Evolutionary conservation across 768 basidiomycete genomes (phyloP).

Genomic region (Cantharellus anzutake): DNA sequence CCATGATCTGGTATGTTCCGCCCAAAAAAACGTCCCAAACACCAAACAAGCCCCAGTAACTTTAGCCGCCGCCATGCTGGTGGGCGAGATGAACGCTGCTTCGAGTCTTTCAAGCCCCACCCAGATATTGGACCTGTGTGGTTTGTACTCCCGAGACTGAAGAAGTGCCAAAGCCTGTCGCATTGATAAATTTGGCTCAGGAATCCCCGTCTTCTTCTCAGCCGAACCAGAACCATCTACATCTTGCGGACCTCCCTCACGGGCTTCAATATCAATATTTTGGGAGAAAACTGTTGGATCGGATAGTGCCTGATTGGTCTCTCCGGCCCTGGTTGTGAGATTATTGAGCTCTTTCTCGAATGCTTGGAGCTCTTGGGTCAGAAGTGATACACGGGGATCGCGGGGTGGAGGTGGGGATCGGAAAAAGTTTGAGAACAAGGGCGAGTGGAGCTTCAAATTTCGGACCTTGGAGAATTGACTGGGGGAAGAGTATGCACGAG

Average conservation of each 20-base stretch:
- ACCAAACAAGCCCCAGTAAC: constrained; percentile 12
- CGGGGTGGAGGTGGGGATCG: too few relatives aligned
- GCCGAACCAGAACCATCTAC: too few relatives aligned
- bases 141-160: constrained; percentile 9
- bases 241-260: too few relatives aligned
- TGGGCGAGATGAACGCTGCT: constrained; percentile 6
- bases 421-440: constrained; percentile 13
- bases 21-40: constrained; percentile 15
- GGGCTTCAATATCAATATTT: too few relatives aligned
- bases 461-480: background rate
- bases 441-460: constrained; percentile 11
- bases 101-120: constrained; percentile 9
- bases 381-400: too few relatives aligned
- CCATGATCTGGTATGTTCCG: constrained; percentile 11
- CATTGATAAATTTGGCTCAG: constrained; percentile 10
- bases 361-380: too few relatives aligned
- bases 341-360: too few relatives aligned
- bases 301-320: too few relatives aligned
- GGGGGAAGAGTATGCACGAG: background rate
- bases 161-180: constrained; percentile 15
- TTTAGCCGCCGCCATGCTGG: constrained; percentile 14
- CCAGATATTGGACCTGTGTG: constrained; percentile 6
- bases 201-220: background rate
- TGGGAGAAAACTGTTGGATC: too few relatives aligned
- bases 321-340: too few relatives aligned